Evolutionary conservation across 2,329 filamentous ascomycete species (phyloP).

Genomic region (Epichloe glyceriae): DNA sequence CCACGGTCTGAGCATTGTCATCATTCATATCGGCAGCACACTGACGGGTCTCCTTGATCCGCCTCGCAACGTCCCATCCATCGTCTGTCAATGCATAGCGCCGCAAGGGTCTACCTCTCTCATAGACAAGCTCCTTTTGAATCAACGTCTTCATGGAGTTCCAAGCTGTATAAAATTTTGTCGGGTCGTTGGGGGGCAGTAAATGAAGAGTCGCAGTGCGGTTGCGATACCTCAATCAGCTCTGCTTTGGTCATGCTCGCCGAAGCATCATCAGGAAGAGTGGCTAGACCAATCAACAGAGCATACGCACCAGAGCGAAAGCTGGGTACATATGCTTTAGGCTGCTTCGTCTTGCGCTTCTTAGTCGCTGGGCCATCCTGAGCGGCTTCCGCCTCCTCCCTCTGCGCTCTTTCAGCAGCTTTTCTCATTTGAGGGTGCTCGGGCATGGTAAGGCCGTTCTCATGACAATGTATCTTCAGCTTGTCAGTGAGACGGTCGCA

Average conservation of each 20-base stretch:
- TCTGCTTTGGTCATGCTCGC: conserved; percentile 52
- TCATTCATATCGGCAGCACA: conserved; percentile 16
- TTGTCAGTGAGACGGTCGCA: conserved; percentile 55
- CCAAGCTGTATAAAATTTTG: conserved; percentile 68
- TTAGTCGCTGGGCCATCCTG: conserved; percentile 25
- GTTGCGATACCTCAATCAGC: conserved; percentile 56
- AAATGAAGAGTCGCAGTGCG: conserved; percentile 61
- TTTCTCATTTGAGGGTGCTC: conserved; percentile 36
- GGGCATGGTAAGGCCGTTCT: conserved; percentile 57
- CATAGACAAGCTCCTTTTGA: conserved; percentile 61
- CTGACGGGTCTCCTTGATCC: conserved; percentile 44
- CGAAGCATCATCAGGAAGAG: conserved; percentile 37
- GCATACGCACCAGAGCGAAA: conserved; percentile 66
- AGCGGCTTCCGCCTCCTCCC: conserved; percentile 22
- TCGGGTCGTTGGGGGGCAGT: conserved; percentile 53
- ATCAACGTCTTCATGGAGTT: conserved; percentile 67
- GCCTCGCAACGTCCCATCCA: conserved; percentile 60
- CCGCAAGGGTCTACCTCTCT: conserved; percentile 53
- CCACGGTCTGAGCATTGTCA: background rate
- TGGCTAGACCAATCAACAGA: conserved; percentile 53
- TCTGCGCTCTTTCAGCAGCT: conserved; percentile 16
- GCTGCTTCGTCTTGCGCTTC: conserved; percentile 43
- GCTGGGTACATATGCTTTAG: conserved; percentile 58
- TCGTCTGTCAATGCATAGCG: conserved; percentile 63
- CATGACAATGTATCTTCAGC: conserved; percentile 46